Evolutionary conservation across 805 yeast species (phyloP), one percentile per base, ranked within the genome.

Genomic region (Wickerhamiella parazyma): DNA sequence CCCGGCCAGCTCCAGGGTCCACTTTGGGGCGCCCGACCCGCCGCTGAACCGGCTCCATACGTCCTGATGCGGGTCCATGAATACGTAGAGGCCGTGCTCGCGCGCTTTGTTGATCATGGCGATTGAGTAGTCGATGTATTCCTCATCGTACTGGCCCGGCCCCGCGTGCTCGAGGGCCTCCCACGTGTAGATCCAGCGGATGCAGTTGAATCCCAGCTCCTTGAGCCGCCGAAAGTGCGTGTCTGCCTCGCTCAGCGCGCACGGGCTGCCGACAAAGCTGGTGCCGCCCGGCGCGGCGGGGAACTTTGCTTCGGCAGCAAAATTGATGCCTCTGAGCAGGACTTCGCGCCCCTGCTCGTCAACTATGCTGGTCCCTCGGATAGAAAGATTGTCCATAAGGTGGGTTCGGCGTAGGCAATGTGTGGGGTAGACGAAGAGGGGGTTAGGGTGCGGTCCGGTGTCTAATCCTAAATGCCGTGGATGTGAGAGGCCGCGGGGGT

Each of bases 1-100:
- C 0, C 95, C 95, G 1, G 87, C 94, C n/a, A 89, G 87, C 53
- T 80, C 78, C 7, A 85, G 61, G 0, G 95, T 86, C 96, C 96
- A 86, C 56, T 81, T 52, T 0, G 96, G 95, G 6, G 95, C 94
- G 16, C 96, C 96, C 45, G 84, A 76, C 1, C 96, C 96, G 5
- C 96, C 95, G n/a, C 76, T 66, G 57, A 69, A 80, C 45, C 95
- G 70, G 2, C 91, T 78, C 96, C 96, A 86, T 18, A 80, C 91
- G 58, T 86, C 96, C 59, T 86, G 96, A 60, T 86, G 96, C 0
- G 93, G 83, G 56, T 86, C 95, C 47, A 87, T 55, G 49, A 82
- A 76, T 10, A 86, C 84, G 54, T 82, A 84, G 18, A 86, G 59
- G 1, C 89, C 94, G 28, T 78, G 65, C 20, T 67, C 55, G 39